Percentiles rank a stretch among this genome's conserved stretches.
These are phyloP conservation scores for Pseudogymnoascus sp. DNA, from an alignment of 2,329 filamentous ascomycete species.

Conservation along the genomic window DNA sequence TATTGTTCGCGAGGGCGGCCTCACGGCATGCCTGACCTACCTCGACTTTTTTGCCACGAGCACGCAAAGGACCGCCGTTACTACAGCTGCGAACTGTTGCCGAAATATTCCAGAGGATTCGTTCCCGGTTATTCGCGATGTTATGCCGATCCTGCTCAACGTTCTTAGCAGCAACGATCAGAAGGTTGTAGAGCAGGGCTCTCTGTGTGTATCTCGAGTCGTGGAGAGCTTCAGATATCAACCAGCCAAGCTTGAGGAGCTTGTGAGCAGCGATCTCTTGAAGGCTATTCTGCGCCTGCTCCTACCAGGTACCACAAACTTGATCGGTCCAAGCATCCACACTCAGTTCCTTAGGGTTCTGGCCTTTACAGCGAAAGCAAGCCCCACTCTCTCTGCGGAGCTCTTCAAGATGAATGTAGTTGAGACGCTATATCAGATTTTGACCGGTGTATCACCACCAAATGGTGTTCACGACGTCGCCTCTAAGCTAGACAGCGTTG, in stretches of 20 bases:
- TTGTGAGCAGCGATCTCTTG: constrained; percentile 82
- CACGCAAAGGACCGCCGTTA: constrained; percentile 92
- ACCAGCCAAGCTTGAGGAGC: constrained; percentile 78
- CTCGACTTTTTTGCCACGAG: constrained; percentile 97
- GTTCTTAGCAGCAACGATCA: constrained; percentile 90
- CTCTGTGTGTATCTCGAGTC: constrained; percentile 88
- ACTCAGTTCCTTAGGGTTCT: constrained; percentile 92
- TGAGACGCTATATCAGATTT: constrained; percentile 92
- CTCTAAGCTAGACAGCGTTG: constrained; percentile 85
- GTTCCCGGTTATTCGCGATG: constrained; percentile 82
- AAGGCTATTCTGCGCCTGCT: constrained; percentile 78
- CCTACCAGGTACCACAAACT: constrained; percentile 87
- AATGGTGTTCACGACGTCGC: constrained; percentile 67
- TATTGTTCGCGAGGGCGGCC: constrained; percentile 89
- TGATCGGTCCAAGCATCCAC: constrained; percentile 89
- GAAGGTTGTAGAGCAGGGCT: constrained; percentile 93
- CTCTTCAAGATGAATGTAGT: constrained; percentile 95
- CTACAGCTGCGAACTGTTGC: constrained; percentile 95
- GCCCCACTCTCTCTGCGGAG: constrained; percentile 77
- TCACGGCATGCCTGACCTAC: constrained; percentile 92
- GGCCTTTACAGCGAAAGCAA: constrained; percentile 82
- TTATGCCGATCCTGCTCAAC: constrained; percentile 91
- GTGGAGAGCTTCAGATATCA: constrained; percentile 95
- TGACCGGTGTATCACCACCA: constrained; percentile 91
- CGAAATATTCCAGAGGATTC: constrained; percentile 93